These are phyloP conservation scores for Sclerospora graminicola DNA, from an alignment of 352 stramenopile genomes.

Conservation along the genomic window DNA sequence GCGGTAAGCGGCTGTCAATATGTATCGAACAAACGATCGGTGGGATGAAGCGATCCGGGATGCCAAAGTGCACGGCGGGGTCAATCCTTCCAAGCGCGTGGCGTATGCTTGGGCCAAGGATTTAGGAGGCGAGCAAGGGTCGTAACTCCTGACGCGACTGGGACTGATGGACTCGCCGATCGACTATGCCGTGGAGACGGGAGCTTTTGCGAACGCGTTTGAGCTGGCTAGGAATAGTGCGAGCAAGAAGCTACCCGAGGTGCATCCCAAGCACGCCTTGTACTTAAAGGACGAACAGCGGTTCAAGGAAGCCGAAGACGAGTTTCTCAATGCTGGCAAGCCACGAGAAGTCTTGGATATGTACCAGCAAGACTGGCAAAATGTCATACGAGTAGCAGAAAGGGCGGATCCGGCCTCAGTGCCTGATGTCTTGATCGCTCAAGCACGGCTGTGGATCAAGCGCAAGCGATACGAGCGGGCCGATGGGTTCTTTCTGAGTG, in stretches of 20 bases:
- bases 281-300: conserved; percentile 91
- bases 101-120: conserved; percentile 91
- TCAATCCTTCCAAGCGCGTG: conserved; percentile 88
- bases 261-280: conserved; percentile 90
- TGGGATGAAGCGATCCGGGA: conserved; percentile 90
- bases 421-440: conserved; percentile 87
- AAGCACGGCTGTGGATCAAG: conserved; percentile 82
- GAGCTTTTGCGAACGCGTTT: conserved; percentile 89
- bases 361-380: conserved; percentile 91
- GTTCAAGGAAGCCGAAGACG: conserved; percentile 88
- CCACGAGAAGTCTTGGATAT: conserved; percentile 92
- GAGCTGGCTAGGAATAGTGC: conserved; percentile 81
- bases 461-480: conserved; percentile 78
- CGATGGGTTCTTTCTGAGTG: conserved; percentile 88
- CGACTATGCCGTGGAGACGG: conserved; percentile 89
- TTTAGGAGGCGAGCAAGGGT: conserved; percentile 83
- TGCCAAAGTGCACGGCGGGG: conserved; percentile 89
- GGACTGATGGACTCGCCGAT: conserved; percentile 90
- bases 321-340: conserved; percentile 90
- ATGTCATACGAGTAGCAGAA: conserved; percentile 88
- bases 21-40: conserved; percentile 91
- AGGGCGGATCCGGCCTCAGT: conserved; percentile 81
- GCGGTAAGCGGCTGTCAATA: conserved; percentile 90
- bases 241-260: conserved; percentile 84
- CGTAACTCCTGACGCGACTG: conserved; percentile 86